Conservation (phyloP, 139 green algal genomes). For the Volvox africanus region DNA sequence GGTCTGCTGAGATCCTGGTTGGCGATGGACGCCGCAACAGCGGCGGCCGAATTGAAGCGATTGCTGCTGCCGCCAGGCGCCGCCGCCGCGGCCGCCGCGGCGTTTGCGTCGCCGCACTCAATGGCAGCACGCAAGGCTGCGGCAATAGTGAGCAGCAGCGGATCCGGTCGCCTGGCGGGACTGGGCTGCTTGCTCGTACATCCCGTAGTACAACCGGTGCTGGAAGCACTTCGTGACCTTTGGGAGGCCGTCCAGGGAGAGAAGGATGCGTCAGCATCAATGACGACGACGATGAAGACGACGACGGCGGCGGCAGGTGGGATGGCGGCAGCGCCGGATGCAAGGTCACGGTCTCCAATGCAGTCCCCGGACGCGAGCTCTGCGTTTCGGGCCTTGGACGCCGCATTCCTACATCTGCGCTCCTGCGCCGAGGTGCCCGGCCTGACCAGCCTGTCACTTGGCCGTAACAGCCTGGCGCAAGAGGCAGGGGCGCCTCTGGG, state of each 20-base stretch:
- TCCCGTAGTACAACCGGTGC: constrained; percentile 27
- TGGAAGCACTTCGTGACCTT: constrained; percentile 3
- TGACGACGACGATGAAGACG: no score
- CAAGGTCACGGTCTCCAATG: neutral
- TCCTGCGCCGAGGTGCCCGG: constrained; percentile 7
- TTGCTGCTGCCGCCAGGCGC: constrained; percentile 3
- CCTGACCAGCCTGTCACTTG: constrained; percentile 30
- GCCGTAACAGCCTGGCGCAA: neutral
- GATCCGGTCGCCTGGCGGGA: neutral
- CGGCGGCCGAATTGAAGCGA: neutral
- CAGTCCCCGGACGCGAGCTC: neutral
- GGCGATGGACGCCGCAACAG: neutral
- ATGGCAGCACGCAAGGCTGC: neutral
- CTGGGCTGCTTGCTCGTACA: constrained; percentile 39
- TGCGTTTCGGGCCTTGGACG: neutral
- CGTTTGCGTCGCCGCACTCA: constrained; percentile 1
- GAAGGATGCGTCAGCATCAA: neutral
- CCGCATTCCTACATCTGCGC: neutral
- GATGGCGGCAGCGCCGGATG: neutral
- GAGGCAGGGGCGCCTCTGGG: constrained; percentile 17
- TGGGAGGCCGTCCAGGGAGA: constrained; percentile 13
- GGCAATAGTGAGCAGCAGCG: neutral
- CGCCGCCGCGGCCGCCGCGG: neutral
- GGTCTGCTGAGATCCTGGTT: constrained; percentile 7
- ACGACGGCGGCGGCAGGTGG: neutral